Conservation (phyloP, 2,329 filamentous ascomycete genomes). For the Aspergillus sergii region DNA sequence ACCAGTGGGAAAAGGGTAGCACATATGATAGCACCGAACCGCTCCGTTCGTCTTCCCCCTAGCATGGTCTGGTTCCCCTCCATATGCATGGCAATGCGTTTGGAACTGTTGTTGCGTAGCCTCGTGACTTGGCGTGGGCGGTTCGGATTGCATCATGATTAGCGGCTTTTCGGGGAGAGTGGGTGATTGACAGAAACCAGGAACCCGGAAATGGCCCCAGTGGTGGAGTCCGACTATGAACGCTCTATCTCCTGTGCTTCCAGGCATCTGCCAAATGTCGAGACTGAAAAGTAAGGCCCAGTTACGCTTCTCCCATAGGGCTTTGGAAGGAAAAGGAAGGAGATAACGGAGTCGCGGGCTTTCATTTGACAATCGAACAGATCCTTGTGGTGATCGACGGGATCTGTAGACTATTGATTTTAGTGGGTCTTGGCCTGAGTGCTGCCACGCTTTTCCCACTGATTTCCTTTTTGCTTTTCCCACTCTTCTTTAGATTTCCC, state of each 20-base stretch:
- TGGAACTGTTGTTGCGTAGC: conserved; percentile 23
- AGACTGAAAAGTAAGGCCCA: conserved; percentile 3
- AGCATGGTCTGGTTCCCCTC: conserved; percentile 18
- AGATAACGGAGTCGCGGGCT: conserved; percentile 18
- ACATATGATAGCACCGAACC: conserved; percentile 21
- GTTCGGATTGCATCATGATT: conserved; percentile 19
- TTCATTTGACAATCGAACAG: conserved; percentile 23
- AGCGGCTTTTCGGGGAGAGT: conserved; percentile 12
- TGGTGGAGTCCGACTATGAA: conserved; percentile 8
- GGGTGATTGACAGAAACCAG: conserved; percentile 16
- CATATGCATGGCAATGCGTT: conserved; percentile 21
- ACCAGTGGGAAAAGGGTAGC: conserved; percentile 4
- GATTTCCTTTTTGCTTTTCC: conserved; percentile 17
- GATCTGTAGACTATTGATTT: conserved; percentile 45
- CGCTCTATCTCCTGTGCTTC: conserved; percentile 6
- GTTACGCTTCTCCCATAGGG: not conserved
- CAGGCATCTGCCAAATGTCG: not conserved
- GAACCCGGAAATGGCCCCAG: conserved; percentile 14
- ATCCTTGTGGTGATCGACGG: conserved; percentile 39
- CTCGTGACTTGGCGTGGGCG: conserved; percentile 22
- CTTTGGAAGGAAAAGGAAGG: conserved; percentile 16
- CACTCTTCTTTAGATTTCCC: conserved; percentile 1
- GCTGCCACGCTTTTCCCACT: conserved; percentile 27
- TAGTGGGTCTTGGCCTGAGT: conserved; percentile 35
- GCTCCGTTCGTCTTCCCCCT: conserved; percentile 16